phyloP scores from a whole-genome alignment of 164 flowering plant genomes.

The Annona squamosa region DNA sequence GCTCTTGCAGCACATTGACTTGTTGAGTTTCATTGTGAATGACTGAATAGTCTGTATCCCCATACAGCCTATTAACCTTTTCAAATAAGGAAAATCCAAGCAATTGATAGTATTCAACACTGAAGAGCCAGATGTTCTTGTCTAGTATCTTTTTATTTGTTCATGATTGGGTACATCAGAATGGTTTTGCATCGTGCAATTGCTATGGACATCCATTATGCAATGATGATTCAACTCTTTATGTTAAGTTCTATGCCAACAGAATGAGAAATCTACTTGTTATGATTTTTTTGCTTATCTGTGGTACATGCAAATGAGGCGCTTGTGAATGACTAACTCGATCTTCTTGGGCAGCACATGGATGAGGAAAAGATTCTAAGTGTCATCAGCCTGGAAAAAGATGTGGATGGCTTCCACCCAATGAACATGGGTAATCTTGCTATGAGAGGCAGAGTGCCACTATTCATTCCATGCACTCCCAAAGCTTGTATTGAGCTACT shows the following conservation, averaged over 20 bases:
- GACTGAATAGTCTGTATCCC: background rate
- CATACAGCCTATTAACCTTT: background rate
- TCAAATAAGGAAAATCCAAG: background rate
- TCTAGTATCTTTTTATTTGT: background rate
- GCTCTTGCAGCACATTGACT: background rate
- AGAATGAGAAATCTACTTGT: background rate
- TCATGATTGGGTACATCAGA: background rate
- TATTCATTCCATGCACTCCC: conserved; percentile 76
- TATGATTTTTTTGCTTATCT: background rate
- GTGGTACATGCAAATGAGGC: background rate
- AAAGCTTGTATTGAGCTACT: conserved; percentile 77
- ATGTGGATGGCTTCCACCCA: conserved; percentile 91
- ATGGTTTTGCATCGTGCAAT: background rate
- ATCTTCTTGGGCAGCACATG: conserved; percentile 53
- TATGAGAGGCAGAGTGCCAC: conserved; percentile 72
- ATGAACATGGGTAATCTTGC: conserved; percentile 75
- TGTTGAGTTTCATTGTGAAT: background rate
- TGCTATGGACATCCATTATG: background rate
- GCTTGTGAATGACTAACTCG: conserved; percentile 7
- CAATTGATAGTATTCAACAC: background rate
- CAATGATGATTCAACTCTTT: background rate
- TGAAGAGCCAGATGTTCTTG: background rate
- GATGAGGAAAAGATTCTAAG: conserved; percentile 56
- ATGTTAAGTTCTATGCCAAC: background rate
- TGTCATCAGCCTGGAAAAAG: conserved; percentile 58